Evolutionary conservation across 129 eudicot species (phyloP), one percentile per base, ranked within the genome.

Genomic region (Pittosporum tobira): DNA sequence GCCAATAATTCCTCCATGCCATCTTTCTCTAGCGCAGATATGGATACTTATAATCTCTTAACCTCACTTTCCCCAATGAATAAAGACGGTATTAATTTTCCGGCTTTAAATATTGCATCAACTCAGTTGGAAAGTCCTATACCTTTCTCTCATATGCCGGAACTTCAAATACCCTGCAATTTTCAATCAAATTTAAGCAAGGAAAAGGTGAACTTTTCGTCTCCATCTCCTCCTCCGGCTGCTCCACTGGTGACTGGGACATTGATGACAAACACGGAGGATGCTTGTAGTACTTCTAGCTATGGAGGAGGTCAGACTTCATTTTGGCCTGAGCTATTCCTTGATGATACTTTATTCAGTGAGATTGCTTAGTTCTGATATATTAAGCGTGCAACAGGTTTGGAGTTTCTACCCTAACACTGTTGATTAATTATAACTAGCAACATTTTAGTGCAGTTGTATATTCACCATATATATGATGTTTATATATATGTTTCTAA

Each of bases 281-380:
- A 83, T 59, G 94, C 77, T 53, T 72, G 88, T 45, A 84, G 81
- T 64, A 82, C 69, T 29, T 71, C 84, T 2, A 69, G 76, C 79
- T 65, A 51, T 30, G 80, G 66, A 38, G 75, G 60, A 13, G 77
- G 64, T 54, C 77, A 37, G 19, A 56, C 85, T 51, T 68, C 75
- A 28, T 64, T 63, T 69, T 88, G 96, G 96, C 76, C 94, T 18
- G 88, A 88, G 10, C 77, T 74, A 16, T 73, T 81, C 50, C 73
- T 88, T 72, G 88, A 83, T 49, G 88, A 83, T 63, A 75, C 96
- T 58, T 59, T 88, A 24, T 88, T 80, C 53, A 93, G 73, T 64
- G 83, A 76, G 28, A 70, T 88, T 65, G 76, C 72, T 28, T 69
- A 75, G 79, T 57, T 43, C 16, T 21, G 8, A 62, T 69, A 69